Conservation (phyloP, 129 eudicot genomes). For the Cynara cardunculus region DNA sequence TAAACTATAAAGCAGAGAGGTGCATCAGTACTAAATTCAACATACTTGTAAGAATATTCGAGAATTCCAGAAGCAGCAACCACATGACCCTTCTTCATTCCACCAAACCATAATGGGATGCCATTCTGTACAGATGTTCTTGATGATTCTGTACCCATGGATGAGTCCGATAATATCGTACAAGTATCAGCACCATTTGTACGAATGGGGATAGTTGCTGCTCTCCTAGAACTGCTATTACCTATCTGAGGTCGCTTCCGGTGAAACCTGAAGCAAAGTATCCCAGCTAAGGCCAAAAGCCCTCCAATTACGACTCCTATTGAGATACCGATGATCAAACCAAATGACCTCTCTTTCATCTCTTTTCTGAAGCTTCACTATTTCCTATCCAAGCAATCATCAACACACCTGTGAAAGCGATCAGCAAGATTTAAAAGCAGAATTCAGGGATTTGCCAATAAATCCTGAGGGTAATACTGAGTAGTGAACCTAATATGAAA, state of each 20-base stretch:
- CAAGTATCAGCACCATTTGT: slow-evolving; percentile 84
- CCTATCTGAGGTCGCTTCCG: slow-evolving; percentile 70
- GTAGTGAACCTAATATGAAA: not conserved
- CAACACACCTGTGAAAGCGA: slow-evolving; percentile 35
- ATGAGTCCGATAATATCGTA: slow-evolving; percentile 75
- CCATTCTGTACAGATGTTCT: slow-evolving; percentile 47
- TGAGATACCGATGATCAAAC: slow-evolving; percentile 81
- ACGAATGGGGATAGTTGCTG: slow-evolving; percentile 74
- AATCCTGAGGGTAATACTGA: not conserved
- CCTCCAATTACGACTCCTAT: slow-evolving; percentile 94
- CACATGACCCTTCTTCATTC: slow-evolving; percentile 58
- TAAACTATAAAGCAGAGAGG: not conserved
- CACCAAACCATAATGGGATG: slow-evolving; percentile 61
- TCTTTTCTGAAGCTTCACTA: slow-evolving; percentile 15
- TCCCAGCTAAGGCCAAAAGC: slow-evolving; percentile 52
- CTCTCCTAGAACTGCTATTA: slow-evolving; percentile 85
- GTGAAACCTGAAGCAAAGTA: slow-evolving; percentile 71
- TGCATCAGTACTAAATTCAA: not conserved
- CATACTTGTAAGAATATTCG: slow-evolving; percentile 90
- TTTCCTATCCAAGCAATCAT: slow-evolving; percentile 36
- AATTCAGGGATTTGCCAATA: not conserved
- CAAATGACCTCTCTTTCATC: slow-evolving; percentile 67
- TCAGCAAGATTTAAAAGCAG: not conserved
- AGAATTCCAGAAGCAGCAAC: slow-evolving; percentile 86
- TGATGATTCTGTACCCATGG: slow-evolving; percentile 78